These are phyloP conservation scores for Pachyrhizus erosus DNA, from an alignment of 306 rosid species.

Conservation along the genomic window DNA sequence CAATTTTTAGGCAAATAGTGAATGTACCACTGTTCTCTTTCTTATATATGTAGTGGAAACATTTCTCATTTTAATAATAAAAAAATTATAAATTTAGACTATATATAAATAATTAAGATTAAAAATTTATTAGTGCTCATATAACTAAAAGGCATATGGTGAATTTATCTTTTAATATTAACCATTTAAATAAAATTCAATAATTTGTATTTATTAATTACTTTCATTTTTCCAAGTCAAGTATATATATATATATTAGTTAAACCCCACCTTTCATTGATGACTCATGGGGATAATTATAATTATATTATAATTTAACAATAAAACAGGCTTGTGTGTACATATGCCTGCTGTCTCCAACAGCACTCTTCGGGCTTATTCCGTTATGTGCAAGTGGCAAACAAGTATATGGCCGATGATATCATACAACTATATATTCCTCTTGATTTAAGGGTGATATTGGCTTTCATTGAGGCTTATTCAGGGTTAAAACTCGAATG, in stretches of 20 bases:
- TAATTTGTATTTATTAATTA: too few species aligned
- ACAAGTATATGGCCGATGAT: constrained; percentile 47
- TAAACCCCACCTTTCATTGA: too few species aligned
- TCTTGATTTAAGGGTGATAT: constrained; percentile 42
- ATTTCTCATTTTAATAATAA: not conserved
- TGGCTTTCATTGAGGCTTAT: constrained; percentile 48
- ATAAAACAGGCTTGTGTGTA: constrained; percentile 40
- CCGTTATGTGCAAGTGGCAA: constrained; percentile 60
- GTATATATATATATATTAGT: too few species aligned
- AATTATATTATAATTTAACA: constrained; percentile 30
- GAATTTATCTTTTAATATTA: not conserved
- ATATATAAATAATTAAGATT: too few species aligned
- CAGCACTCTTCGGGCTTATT: constrained; percentile 31
- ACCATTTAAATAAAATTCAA: not conserved
- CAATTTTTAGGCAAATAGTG: not conserved
- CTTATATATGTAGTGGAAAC: not conserved
- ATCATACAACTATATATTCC: constrained; percentile 30
- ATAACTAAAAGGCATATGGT: too few species aligned
- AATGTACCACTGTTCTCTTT: not conserved
- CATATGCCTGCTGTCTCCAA: constrained; percentile 48
- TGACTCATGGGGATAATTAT: constrained; percentile 18
- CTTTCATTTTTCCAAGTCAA: too few species aligned
- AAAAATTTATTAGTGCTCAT: too few species aligned
- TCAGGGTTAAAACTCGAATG: too few species aligned
- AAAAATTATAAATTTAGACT: too few species aligned